phyloP scores from a whole-genome alignment of 2,329 filamentous ascomycete species.

The Fusarium phyllophilum region DNA sequence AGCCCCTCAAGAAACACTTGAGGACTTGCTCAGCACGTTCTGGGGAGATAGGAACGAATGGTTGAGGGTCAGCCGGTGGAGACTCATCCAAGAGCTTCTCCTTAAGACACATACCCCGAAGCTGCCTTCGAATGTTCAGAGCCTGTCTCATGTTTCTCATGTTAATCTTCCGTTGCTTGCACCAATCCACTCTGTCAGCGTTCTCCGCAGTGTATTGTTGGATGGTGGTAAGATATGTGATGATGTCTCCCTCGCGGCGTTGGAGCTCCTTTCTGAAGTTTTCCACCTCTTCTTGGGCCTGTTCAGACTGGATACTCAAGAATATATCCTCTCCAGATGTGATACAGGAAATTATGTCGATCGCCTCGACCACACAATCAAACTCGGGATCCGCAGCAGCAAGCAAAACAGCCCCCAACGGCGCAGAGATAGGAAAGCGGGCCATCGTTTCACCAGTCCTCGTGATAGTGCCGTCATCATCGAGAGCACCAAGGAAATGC shows the following conservation, averaged over 20 bases:
- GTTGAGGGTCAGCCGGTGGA: slow-evolving; percentile 63
- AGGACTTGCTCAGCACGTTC: slow-evolving; percentile 65
- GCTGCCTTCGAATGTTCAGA: slow-evolving; percentile 69
- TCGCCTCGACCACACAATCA: slow-evolving; percentile 81
- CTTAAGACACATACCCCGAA: slow-evolving; percentile 65
- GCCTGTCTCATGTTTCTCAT: slow-evolving; percentile 71
- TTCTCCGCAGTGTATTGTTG: slow-evolving; percentile 69
- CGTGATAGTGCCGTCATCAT: slow-evolving; percentile 78
- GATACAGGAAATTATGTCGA: slow-evolving; percentile 80
- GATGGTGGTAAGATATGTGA: slow-evolving; percentile 72
- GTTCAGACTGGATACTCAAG: slow-evolving; percentile 66
- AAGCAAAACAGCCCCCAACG: slow-evolving; percentile 83
- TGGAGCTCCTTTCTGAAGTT: slow-evolving; percentile 65
- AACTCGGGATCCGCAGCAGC: slow-evolving; percentile 77
- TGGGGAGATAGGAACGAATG: slow-evolving; percentile 64
- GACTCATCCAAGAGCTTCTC: slow-evolving; percentile 60
- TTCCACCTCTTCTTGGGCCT: slow-evolving; percentile 64
- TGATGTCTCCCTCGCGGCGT: slow-evolving; percentile 71
- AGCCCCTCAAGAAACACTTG: slow-evolving; percentile 71
- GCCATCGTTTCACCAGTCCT: slow-evolving; percentile 80
- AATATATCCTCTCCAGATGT: slow-evolving; percentile 73
- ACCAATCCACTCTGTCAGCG: slow-evolving; percentile 66
- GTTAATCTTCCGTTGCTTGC: slow-evolving; percentile 66
- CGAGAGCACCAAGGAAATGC: slow-evolving; percentile 79
- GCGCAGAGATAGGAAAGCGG: slow-evolving; percentile 82